Evolutionary conservation across 2,329 filamentous ascomycete genomes (phyloP).

Genomic region (Davidsoniella virescens): DNA sequence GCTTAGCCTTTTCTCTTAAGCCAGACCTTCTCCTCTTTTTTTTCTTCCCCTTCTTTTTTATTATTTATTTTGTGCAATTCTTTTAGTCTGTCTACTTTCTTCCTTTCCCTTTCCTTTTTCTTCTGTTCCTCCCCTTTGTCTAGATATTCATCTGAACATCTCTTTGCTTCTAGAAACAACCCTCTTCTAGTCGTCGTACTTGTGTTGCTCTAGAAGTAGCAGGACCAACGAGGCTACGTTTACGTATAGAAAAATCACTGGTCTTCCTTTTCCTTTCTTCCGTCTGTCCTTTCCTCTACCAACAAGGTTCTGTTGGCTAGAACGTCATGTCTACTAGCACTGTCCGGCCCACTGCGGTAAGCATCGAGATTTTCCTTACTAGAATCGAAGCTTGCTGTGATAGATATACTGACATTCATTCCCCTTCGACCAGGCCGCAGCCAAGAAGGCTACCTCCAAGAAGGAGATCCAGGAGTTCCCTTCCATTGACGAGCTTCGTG

Average conservation of each 20-base stretch:
- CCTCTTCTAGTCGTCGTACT: background rate
- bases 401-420: background rate
- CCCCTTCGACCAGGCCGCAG: background rate
- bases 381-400: background rate
- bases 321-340: conserved; percentile 4
- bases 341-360: conserved; percentile 6
- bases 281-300: conserved; percentile 8
- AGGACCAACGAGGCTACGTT: background rate
- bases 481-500: conserved; percentile 31
- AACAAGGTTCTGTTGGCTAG: conserved; percentile 6
- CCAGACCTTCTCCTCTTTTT: conserved; percentile 12
- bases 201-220: background rate
- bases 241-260: background rate
- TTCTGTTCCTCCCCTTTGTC: background rate
- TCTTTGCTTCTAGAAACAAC: background rate
- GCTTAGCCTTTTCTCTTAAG: conserved; percentile 10
- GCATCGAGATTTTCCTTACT: background rate
- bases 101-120: background rate
- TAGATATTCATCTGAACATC: no score
- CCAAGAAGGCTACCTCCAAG: background rate
- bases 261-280: background rate
- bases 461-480: conserved; percentile 18
- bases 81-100: background rate
- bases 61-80: background rate
- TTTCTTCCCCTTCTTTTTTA: background rate